phyloP scores from a whole-genome alignment of 805 yeast genomes.

The Saccharomyces jurei region DNA sequence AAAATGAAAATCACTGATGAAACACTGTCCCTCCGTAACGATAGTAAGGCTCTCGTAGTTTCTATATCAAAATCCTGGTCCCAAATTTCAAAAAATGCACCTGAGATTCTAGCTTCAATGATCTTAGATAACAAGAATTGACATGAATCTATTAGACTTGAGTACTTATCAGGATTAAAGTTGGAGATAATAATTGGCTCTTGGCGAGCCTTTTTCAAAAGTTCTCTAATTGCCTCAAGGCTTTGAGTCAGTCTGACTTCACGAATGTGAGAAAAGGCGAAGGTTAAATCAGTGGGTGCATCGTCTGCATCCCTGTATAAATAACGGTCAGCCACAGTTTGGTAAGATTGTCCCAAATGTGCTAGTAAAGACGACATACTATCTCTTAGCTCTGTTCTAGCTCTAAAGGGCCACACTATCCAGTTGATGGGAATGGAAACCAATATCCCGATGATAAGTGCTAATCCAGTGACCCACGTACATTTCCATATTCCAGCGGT shows the following conservation, averaged over 20 bases:
- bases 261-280: slow-evolving; percentile 38
- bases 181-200: slow-evolving; percentile 33
- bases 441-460: slow-evolving; percentile 34
- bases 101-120: slow-evolving; percentile 44
- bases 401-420: slow-evolving; percentile 42
- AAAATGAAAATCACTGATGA: slow-evolving; percentile 38
- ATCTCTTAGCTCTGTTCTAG: slow-evolving; percentile 35
- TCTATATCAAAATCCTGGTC: slow-evolving; percentile 34
- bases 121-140: slow-evolving; percentile 35
- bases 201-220: slow-evolving; percentile 30
- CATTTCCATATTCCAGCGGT: slow-evolving; percentile 29
- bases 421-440: slow-evolving; percentile 35
- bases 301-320: slow-evolving; percentile 41
- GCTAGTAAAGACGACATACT: slow-evolving; percentile 34
- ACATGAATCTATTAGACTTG: slow-evolving; percentile 32
- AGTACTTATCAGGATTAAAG: slow-evolving; percentile 32
- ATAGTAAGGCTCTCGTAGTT: slow-evolving; percentile 33
- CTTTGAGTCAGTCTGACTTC: slow-evolving; percentile 43
- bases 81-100: slow-evolving; percentile 40
- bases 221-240: slow-evolving; percentile 33
- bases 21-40: slow-evolving; percentile 41
- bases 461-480: slow-evolving; percentile 35
- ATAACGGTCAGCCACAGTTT: slow-evolving; percentile 40
- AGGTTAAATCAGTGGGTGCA: slow-evolving; percentile 38
- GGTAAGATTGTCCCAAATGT: slow-evolving; percentile 40